Base-by-base conservation (phyloP, 2,329 filamentous ascomycete genomes). In the Fusarium cicatricum region DNA sequence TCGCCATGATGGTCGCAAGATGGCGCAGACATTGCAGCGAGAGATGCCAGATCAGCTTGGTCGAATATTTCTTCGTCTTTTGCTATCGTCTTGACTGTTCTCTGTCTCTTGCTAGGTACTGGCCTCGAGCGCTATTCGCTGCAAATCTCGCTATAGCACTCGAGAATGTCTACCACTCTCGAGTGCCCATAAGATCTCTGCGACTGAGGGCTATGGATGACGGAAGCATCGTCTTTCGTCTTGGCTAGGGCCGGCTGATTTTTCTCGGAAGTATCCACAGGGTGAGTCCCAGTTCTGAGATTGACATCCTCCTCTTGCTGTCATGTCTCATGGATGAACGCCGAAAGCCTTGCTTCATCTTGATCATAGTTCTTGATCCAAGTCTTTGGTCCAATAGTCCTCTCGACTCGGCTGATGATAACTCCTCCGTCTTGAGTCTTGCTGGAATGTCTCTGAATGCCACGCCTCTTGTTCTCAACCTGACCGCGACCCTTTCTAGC, bases 21-120 rank as follows among this genome's bases (percentile, higher is more conserved):
- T 70, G 71, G 72, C 60, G 72, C 73, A 75, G 71, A 76, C 74
- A 79, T 73, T 71, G 73, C 72, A 70, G 72, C 57, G 68, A 71
- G 68, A 66, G 71, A 72, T 75, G 72, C 72, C 74, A 78, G 71
- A 74, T 71, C 67, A 77, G 74, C 74, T 74, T 75, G 75, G 77
- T 77, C 77, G 77, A 75, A 75, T 74, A 73, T 72, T 75, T 70
- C 60, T 72, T 76, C 77, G 74, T 78, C 75, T 80, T 88, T 85
- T 89, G 87, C 88, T 90, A 90, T 86, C 86, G 84, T 87, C 83
- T 85, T 85, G 85, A 70, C 70, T 75, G 64, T 74, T 63, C 71
- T 72, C 70, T 71, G 71, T 74, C 71, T 72, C 75, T 76, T 76
- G 76, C 87, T 90, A 90, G 85, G 83, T 85, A 84, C 82, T 85